These are phyloP conservation scores for Quercus lobata DNA, from an alignment of 331 rosid species.

Conservation along the genomic window DNA sequence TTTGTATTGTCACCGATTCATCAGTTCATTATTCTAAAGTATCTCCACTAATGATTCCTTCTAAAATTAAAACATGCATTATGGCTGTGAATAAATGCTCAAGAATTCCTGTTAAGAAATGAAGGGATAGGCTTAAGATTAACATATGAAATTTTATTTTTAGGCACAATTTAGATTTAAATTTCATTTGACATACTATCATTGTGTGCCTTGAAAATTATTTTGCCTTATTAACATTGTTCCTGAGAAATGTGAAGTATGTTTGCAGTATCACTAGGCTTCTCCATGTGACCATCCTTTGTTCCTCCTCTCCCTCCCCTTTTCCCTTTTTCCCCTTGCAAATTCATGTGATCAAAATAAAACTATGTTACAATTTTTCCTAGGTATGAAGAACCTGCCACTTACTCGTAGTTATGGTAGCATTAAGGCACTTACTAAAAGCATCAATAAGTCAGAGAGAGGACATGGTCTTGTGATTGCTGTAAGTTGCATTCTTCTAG, in stretches of 20 bases:
- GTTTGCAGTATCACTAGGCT: not conserved
- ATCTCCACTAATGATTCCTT: not conserved
- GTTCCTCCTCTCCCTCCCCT: not conserved
- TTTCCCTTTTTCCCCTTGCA: not conserved
- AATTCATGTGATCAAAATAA: not conserved
- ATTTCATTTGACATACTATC: not conserved
- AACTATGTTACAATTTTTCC: slow-evolving; percentile 9
- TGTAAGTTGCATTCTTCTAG: slow-evolving; percentile 52
- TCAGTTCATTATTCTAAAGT: not conserved
- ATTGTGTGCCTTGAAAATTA: not conserved
- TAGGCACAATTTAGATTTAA: not conserved
- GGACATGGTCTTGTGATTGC: slow-evolving; percentile 93
- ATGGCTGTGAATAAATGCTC: not conserved
- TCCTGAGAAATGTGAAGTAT: not conserved
- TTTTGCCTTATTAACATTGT: not conserved
- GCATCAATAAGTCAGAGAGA: slow-evolving; percentile 65
- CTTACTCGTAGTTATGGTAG: slow-evolving; percentile 87
- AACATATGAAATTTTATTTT: not conserved
- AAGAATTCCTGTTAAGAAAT: not conserved
- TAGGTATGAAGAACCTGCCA: slow-evolving; percentile 85
- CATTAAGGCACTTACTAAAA: slow-evolving; percentile 66
- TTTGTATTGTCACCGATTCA: not conserved
- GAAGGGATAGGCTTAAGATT: not conserved
- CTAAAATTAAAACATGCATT: not conserved
- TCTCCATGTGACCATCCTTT: not conserved